These are phyloP conservation scores for Scedosporium aurantiacum DNA, from an alignment of 2,329 filamentous ascomycete species.

Conservation along the genomic window DNA sequence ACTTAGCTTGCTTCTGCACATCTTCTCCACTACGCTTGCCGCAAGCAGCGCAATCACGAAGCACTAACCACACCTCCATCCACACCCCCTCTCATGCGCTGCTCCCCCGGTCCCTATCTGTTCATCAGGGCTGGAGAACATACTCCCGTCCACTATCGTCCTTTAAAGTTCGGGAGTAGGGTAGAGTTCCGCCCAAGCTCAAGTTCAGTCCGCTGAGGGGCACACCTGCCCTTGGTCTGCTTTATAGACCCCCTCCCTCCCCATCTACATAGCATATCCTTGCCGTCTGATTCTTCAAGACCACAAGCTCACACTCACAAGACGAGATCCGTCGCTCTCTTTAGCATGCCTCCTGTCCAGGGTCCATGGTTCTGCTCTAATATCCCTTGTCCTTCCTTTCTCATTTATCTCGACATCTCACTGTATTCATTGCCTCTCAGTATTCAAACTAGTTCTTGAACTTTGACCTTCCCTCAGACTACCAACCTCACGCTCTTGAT, in stretches of 20 bases:
- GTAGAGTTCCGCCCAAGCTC: neutral
- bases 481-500: neutral
- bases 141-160: neutral
- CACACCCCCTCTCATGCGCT: neutral
- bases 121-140: slow-evolving; percentile 1
- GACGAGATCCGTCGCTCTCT: neutral
- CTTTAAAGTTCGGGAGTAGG: slow-evolving; percentile 3
- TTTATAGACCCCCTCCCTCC: neutral
- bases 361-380: neutral
- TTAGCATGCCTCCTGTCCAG: neutral
- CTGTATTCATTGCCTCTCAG: neutral
- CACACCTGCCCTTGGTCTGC: neutral
- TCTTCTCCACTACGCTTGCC: neutral
- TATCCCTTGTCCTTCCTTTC: neutral
- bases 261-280: neutral
- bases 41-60: neutral
- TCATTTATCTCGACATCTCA: neutral
- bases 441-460: neutral
- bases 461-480: neutral
- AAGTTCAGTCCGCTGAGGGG: neutral
- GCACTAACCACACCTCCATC: neutral
- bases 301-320: neutral
- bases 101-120: neutral
- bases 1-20: neutral
- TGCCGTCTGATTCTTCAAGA: slow-evolving; percentile 2